Evolutionary conservation across 179 eudicot genomes (phyloP), one percentile per base, ranked within the genome.

Genomic region (Heliamphora pulchella): DNA sequence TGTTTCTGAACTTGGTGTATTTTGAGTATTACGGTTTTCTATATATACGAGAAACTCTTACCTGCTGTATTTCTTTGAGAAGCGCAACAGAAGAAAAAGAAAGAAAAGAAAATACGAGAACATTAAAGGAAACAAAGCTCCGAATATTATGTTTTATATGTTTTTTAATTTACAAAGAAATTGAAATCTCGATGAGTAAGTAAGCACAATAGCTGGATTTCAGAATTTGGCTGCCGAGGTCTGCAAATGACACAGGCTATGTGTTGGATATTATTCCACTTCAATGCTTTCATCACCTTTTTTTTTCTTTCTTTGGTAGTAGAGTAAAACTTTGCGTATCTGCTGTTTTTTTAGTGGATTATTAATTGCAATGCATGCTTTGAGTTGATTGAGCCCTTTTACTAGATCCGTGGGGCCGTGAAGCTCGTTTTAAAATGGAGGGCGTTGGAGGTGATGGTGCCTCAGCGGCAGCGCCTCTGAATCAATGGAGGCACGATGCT

Each of bases 401-500:
- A 15, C 31, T 66, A 75, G 50, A 63, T 41, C 9, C 47, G 59
- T 46, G 78, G 86, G 81, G 66, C 54, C 70, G 44, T 68, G 55
- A 82, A 74, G 65, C 47, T 74, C n/a, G 55, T 54, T 67, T 61
- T 75, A 13, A 31, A 2, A 85, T 85, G 87, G 87, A 85, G 83
- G 82, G 80, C 54, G 62, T 75, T 78, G 86, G 85, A 54, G 79
- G 80, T 74, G 83, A 71, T 14, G 78, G 84, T 84, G 59, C 82
- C 64, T 58, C 86, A 77, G 84, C 84, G 55, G 77, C 77, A 5
- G 83, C 84, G 18, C 74, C 88, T 69, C 78, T 85, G 63, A 81
- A 83, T 51, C 81, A 85, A 65, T 69, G 83, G 85, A 80, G 87
- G 61, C 89, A 81, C 4, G 85, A 88, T 71, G 74, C 71, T 15